These are phyloP conservation scores for Haplosporangium sp. DNA, from an alignment of 371 early-diverging fungal species.

Conservation along the genomic window DNA sequence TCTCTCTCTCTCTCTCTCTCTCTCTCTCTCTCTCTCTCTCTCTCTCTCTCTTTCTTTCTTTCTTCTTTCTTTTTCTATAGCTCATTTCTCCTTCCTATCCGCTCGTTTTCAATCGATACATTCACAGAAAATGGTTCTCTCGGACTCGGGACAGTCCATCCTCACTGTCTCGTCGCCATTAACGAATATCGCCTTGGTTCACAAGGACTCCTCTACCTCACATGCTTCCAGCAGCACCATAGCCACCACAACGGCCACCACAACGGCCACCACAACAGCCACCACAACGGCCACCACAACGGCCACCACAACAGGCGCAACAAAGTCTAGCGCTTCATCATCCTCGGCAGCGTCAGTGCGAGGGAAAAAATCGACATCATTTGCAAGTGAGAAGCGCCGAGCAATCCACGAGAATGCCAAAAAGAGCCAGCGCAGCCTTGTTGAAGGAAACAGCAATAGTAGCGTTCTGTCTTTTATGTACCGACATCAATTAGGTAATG, in stretches of 20 bases:
- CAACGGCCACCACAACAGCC: slow-evolving; percentile 1
- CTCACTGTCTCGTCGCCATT: slow-evolving; percentile 34
- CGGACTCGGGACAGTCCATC: slow-evolving; percentile 34
- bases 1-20: slow-evolving; percentile 3
- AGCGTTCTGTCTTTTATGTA: slow-evolving; percentile 45
- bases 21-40: background rate
- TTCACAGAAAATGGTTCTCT: slow-evolving; percentile 22
- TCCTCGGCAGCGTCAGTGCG: background rate
- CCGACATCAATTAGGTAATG: slow-evolving; percentile 46
- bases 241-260: background rate
- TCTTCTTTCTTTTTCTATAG: background rate
- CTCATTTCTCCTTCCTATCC: background rate
- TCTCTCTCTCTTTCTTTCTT: background rate
- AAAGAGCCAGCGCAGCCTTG: slow-evolving; percentile 18
- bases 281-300: too few species aligned
- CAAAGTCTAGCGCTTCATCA: slow-evolving; percentile 7
- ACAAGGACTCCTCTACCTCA: slow-evolving; percentile 11
- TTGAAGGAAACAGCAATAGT: slow-evolving; percentile 20
- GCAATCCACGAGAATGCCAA: slow-evolving; percentile 29
- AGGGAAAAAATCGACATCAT: slow-evolving; percentile 2
- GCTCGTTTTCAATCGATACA: background rate
- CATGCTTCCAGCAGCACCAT: background rate
- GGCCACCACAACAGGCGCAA: background rate
- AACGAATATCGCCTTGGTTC: slow-evolving; percentile 22
- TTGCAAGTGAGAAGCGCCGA: slow-evolving; percentile 9